These are phyloP conservation scores for Terana coerulea DNA, from an alignment of 768 basidiomycete species.

Conservation along the genomic window DNA sequence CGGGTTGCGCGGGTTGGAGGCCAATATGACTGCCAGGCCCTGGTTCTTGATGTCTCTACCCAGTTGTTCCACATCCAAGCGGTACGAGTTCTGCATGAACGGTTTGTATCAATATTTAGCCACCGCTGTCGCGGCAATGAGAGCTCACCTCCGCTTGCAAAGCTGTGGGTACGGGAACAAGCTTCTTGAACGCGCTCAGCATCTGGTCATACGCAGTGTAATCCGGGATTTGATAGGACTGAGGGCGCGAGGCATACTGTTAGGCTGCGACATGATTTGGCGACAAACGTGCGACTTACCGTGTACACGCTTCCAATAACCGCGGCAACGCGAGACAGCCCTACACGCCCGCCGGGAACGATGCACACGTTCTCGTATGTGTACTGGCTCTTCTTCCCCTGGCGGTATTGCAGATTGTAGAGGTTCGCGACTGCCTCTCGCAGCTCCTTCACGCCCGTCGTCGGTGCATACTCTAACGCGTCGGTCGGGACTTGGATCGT, in stretches of 20 bases:
- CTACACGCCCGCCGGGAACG: constrained; percentile 91
- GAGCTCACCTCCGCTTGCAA: constrained; percentile 41
- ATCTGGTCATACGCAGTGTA: constrained; percentile 89
- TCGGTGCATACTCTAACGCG: constrained; percentile 86
- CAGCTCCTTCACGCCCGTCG: constrained; percentile 81
- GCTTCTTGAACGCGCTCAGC: constrained; percentile 78
- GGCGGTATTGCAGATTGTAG: constrained; percentile 84
- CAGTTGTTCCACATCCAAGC: constrained; percentile 79
- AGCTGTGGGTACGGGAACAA: constrained; percentile 90
- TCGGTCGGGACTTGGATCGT: constrained; percentile 65
- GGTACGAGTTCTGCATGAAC: constrained; percentile 48
- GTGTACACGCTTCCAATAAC: constrained; percentile 89
- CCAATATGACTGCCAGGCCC: constrained; percentile 79
- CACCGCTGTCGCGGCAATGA: not conserved
- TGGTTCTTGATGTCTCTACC: constrained; percentile 81
- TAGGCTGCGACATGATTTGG: too few species aligned
- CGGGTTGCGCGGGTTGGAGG: constrained; percentile 95
- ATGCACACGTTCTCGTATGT: constrained; percentile 93
- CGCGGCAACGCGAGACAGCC: constrained; percentile 85
- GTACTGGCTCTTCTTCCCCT: constrained; percentile 78
- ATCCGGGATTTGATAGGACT: constrained; percentile 90
- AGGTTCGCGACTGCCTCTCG: constrained; percentile 86
- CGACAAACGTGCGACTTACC: constrained; percentile 37
- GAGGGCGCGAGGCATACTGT: too few species aligned
- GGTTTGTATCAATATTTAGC: constrained; percentile 3